Conservation (phyloP, 2,329 filamentous ascomycete species). For the Aureobasidium sp. region DNA sequence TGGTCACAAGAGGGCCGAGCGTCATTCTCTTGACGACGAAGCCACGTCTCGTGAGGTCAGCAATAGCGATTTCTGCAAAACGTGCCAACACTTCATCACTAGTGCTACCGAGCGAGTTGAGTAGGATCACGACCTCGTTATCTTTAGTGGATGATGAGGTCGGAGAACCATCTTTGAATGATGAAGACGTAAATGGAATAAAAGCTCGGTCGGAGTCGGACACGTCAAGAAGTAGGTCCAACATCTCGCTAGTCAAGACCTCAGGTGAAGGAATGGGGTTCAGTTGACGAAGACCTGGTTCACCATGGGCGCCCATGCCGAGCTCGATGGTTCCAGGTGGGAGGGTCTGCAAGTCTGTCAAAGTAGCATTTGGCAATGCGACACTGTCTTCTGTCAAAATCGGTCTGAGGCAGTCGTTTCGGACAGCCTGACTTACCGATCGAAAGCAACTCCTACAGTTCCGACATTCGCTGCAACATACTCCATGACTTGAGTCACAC, state of each 20-base stretch:
- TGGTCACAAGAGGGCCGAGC: slow-evolving; percentile 31
- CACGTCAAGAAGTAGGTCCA: slow-evolving; percentile 30
- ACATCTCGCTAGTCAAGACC: slow-evolving; percentile 30
- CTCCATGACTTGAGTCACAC: slow-evolving; percentile 32
- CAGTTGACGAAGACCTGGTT: slow-evolving; percentile 53
- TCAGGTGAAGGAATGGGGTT: slow-evolving; percentile 37
- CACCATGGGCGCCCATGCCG: slow-evolving; percentile 62
- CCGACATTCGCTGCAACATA: slow-evolving; percentile 32
- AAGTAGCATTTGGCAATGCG: slow-evolving; percentile 41
- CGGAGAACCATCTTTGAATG: slow-evolving; percentile 20
- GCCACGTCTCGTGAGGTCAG: slow-evolving; percentile 26
- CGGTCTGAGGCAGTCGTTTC: too few species aligned
- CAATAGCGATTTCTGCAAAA: slow-evolving; percentile 30
- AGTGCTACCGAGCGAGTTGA: slow-evolving; percentile 33
- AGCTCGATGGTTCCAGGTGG: slow-evolving; percentile 50
- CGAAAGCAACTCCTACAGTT: slow-evolving; percentile 31
- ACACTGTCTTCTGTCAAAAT: slow-evolving; percentile 23
- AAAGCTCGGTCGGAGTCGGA: slow-evolving; percentile 31
- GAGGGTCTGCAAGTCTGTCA: slow-evolving; percentile 54
- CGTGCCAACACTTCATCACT: slow-evolving; percentile 31
- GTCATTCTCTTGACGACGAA: slow-evolving; percentile 30
- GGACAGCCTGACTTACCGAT: slow-evolving; percentile 22
- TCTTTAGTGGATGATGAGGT: slow-evolving; percentile 18
- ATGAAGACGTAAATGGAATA: slow-evolving; percentile 30
- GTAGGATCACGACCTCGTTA: slow-evolving; percentile 30